Conservation (phyloP, 2,329 filamentous ascomycete genomes). For the Colletotrichum chlorophyti region DNA sequence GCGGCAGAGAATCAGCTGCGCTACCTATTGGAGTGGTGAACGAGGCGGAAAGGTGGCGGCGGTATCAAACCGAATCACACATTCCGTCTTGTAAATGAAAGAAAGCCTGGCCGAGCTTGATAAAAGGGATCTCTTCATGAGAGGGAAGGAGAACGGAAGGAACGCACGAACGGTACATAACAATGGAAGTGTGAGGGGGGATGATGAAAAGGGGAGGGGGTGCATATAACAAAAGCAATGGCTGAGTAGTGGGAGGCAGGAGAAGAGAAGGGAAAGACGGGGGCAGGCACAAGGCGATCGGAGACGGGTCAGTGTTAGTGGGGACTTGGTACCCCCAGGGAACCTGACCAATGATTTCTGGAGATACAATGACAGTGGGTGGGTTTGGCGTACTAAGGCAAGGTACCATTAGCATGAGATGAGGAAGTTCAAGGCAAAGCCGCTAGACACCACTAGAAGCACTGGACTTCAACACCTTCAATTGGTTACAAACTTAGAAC, state of each 20-base stretch:
- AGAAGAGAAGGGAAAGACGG: background rate
- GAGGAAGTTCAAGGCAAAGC: too few species aligned
- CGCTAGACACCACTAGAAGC: too few species aligned
- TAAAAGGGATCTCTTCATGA: slow-evolving; percentile 1
- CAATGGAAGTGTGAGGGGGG: too few species aligned
- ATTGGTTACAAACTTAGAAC: too few species aligned
- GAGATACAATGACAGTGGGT: background rate
- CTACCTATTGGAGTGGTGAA: too few species aligned
- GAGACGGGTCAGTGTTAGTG: background rate
- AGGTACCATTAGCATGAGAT: background rate
- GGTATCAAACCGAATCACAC: slow-evolving; percentile 16
- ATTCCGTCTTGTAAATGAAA: slow-evolving; percentile 24
- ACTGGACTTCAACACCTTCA: too few species aligned
- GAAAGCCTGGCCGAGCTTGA: slow-evolving; percentile 6
- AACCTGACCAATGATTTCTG: too few species aligned
- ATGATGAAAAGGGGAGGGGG: too few species aligned
- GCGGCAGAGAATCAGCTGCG: slow-evolving; percentile 9
- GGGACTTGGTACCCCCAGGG: too few species aligned
- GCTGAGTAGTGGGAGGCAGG: background rate
- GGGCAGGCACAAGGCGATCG: background rate
- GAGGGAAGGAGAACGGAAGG: background rate
- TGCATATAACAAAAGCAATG: slow-evolving; percentile 4
- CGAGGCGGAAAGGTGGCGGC: background rate
- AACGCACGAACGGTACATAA: background rate
- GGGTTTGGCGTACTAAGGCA: background rate